Base-by-base conservation (phyloP, 768 basidiomycete species). In the Boletus rufocinnamomeus region DNA sequence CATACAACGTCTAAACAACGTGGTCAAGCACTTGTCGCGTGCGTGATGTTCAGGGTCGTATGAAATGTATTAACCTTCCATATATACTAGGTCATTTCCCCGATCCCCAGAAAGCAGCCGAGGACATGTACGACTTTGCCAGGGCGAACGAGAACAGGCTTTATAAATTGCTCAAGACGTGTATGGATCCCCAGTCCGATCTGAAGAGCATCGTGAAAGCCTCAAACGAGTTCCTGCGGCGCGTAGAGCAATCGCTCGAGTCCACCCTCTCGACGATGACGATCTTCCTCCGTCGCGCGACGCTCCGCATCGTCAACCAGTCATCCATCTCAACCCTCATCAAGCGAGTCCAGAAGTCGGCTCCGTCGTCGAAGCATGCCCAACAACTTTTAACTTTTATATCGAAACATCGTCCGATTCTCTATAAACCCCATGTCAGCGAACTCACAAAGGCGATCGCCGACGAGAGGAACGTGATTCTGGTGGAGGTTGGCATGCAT, bases 241-340 rank as follows among this genome's bases (percentile, higher is more conserved):
- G 93, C 32, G 66, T 94, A 16, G 91, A 93, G 51, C 87, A 90
- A 64, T 80, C 86, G 10, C 82, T 84, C 3, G 66, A 89, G 0
- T 74, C 81, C 19, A 77, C 88, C 28, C 70, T 83, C 1, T 69
- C 82, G 0, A 97, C 95, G 0, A 86, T 97, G 80, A 74, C 80
- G 2, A 75, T 75, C 41, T 73, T 98, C 62, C 74, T 96, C 41
- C 89, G 88, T 34, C 83, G 86, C 19, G 83, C 84, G 5, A 84
- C 82, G 50, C 83, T 89, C 50, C 84, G 86, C 49, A 79, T 95
- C 63, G 64, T 96, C 68, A 97, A 96, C 68, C 85, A 88, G 51
- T 93, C 95, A 0, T 90, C 89, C 1, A 82, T 98, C 19, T 86
- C 95, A 2, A 86, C 86, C 0, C 80, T 98, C 25, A 73, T 98